Conservation (phyloP, 306 rosid genomes). For the Senna siamea region DNA sequence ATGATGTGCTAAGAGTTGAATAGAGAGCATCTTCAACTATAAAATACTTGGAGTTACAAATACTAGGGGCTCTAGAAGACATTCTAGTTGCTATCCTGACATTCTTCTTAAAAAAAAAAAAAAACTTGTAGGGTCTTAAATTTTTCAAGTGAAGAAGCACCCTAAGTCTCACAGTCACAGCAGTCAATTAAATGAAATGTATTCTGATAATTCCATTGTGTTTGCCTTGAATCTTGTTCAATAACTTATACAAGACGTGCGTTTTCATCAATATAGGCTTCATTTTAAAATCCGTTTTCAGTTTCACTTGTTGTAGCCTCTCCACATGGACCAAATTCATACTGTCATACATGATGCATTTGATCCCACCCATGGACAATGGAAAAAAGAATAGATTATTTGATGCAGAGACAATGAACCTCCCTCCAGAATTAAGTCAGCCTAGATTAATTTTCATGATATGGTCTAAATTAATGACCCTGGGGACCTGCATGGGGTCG, state of each 20-base stretch:
- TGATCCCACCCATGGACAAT: neutral
- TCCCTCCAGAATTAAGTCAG: neutral
- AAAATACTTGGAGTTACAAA: slow-evolving; percentile 3
- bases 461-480: neutral
- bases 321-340: neutral
- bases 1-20: slow-evolving; percentile 14
- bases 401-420: slow-evolving; percentile 26
- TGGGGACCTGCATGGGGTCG: neutral
- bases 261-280: too few relatives aligned
- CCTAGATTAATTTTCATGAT: neutral
- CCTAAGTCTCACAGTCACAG: neutral
- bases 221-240: neutral
- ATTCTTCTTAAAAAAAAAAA: neutral
- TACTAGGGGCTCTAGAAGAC: neutral
- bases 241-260: neutral
- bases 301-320: neutral
- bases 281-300: too few relatives aligned
- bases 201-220: neutral
- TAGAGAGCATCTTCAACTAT: slow-evolving; percentile 23
- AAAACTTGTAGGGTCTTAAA: slow-evolving; percentile 1
- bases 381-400: neutral
- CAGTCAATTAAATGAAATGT: neutral
- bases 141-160: neutral
- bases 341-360: neutral
- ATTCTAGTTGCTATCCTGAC: neutral